Percentiles rank a stretch among this genome's conserved stretches.
Evolutionary conservation across 2,329 filamentous ascomycete genomes (phyloP).

Genomic region (Colletotrichum spinosum): DNA sequence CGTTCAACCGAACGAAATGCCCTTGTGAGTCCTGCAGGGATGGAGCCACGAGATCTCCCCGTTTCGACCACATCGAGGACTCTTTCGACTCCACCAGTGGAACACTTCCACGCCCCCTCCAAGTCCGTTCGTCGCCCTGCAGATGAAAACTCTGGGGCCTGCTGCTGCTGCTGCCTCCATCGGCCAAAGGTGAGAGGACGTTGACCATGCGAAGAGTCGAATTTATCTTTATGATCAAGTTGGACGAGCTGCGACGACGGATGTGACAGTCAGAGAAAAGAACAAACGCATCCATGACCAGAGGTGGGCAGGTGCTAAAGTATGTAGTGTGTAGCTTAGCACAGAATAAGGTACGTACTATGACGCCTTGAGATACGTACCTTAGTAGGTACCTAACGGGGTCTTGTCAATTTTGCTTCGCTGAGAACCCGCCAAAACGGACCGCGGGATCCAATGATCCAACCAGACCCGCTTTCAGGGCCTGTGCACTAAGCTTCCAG

Average conservation of each 20-base stretch:
- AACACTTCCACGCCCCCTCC: conserved; percentile 35
- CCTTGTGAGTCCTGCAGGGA: conserved; percentile 38
- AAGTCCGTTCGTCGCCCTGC: conserved; percentile 27
- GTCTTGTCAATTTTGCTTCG: conserved; percentile 26
- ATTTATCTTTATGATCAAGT: background rate
- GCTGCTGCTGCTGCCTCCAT: conserved; percentile 19
- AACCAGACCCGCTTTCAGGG: conserved; percentile 14
- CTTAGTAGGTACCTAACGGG: background rate
- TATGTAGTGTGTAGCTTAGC: conserved; percentile 11
- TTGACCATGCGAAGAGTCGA: background rate
- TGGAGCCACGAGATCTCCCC: conserved; percentile 40
- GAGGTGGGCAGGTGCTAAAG: conserved; percentile 5
- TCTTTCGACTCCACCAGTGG: conserved; percentile 33
- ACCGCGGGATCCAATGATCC: conserved; percentile 16
- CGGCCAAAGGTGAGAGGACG: conserved; percentile 4
- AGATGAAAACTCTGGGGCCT: conserved; percentile 29
- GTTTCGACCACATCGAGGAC: conserved; percentile 38
- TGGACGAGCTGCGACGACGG: background rate
- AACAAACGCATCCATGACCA: conserved; percentile 4
- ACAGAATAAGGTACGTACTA: background rate
- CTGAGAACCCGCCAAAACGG: conserved; percentile 27
- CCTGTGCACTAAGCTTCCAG: conserved; percentile 28
- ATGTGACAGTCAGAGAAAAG: conserved; percentile 2
- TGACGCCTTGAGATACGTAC: too few species aligned
- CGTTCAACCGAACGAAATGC: conserved; percentile 37